Evolutionary conservation across 2,329 filamentous ascomycete species (phyloP).

Genomic region (Claviceps sp.): DNA sequence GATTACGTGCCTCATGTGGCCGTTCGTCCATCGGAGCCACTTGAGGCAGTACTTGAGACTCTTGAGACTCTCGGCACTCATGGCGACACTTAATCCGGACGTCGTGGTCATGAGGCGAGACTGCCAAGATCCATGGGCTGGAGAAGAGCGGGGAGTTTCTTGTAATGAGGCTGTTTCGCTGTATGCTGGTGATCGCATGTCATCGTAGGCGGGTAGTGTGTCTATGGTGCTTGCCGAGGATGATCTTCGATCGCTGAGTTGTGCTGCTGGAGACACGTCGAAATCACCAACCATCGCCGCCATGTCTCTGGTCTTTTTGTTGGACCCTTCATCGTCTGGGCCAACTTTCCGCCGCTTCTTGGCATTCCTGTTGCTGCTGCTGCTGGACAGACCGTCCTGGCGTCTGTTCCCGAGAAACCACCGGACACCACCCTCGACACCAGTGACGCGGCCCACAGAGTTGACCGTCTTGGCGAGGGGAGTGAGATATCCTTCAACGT

Average conservation of each 20-base stretch:
- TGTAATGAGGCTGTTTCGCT: constrained; percentile 38
- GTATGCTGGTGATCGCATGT: constrained; percentile 61
- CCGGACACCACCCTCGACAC: constrained; percentile 73
- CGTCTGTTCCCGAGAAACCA: constrained; percentile 60
- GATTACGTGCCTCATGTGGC: constrained; percentile 65
- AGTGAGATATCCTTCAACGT: constrained; percentile 77
- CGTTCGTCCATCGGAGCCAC: constrained; percentile 71
- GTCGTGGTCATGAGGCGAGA: constrained; percentile 80
- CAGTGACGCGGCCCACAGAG: constrained; percentile 69
- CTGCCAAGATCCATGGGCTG: constrained; percentile 46
- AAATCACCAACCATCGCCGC: background rate
- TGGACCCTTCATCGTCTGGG: constrained; percentile 20
- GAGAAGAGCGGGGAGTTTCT: constrained; percentile 14
- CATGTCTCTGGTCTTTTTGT: constrained; percentile 8
- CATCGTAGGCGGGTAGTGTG: constrained; percentile 71
- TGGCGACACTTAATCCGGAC: constrained; percentile 77
- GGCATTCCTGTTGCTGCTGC: constrained; percentile 24
- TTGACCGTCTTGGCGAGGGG: constrained; percentile 80
- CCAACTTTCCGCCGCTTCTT: constrained; percentile 48
- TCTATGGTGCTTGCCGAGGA: constrained; percentile 59
- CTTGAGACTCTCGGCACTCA: constrained; percentile 76
- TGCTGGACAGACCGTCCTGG: constrained; percentile 32
- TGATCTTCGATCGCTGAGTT: constrained; percentile 33
- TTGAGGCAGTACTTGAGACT: constrained; percentile 75
- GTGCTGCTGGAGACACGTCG: constrained; percentile 16